Conservation (phyloP, 23 red algal species). For the Porphyridium purpureum region DNA sequence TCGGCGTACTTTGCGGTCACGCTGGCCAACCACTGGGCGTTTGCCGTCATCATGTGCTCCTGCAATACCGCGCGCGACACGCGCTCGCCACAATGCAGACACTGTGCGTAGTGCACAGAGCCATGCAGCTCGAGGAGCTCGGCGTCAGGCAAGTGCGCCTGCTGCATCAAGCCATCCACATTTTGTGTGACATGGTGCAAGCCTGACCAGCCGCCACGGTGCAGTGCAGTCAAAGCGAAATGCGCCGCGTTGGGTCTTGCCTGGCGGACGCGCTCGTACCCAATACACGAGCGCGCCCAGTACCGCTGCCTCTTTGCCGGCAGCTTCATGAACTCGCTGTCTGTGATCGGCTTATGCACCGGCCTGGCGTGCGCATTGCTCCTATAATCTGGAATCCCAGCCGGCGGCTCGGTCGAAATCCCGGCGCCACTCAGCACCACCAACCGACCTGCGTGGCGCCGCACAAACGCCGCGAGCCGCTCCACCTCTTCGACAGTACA, state of each 20-base stretch:
- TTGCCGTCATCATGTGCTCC: constrained; percentile 12
- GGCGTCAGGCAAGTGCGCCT: constrained; percentile 3
- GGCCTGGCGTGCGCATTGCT: too few species aligned
- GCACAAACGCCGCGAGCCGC: too few species aligned
- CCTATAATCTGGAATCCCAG: too few species aligned
- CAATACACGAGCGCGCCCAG: constrained; percentile 75
- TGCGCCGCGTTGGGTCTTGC: constrained; percentile 37
- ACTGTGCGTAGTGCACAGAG: constrained; percentile 29
- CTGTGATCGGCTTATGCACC: too few species aligned
- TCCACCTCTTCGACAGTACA: too few species aligned
- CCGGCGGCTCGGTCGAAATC: too few species aligned
- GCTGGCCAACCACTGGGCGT: constrained; percentile 14
- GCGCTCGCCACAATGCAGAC: constrained; percentile 27
- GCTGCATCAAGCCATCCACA: constrained; percentile 47
- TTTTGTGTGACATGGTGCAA: constrained; percentile 48
- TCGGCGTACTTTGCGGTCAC: not conserved
- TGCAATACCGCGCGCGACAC: constrained; percentile 24
- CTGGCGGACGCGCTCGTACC: constrained; percentile 30
- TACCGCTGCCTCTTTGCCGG: too few species aligned
- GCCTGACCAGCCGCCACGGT: constrained; percentile 2
- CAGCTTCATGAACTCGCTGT: too few species aligned
- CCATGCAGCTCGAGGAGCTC: constrained; percentile 59
- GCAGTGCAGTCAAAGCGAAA: constrained; percentile 6
- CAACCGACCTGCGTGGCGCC: too few species aligned
- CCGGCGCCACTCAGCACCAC: too few species aligned